These are phyloP conservation scores for Heliosperma pusillum DNA, from an alignment of 148 eudicot genomes.

Conservation along the genomic window DNA sequence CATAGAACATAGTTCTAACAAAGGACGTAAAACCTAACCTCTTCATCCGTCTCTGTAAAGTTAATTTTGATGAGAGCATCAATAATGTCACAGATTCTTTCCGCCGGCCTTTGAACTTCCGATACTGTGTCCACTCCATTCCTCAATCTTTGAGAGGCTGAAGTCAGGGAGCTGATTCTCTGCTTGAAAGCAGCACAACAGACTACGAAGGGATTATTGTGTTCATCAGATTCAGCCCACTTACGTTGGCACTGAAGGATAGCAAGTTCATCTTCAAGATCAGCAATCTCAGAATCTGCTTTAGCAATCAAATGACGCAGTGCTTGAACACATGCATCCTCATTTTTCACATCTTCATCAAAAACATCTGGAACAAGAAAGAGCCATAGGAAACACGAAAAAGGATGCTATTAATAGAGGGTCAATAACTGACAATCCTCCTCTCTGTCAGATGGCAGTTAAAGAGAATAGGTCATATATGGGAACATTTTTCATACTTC, in stretches of 20 bases:
- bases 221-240: slow-evolving; percentile 36
- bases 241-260: slow-evolving; percentile 53
- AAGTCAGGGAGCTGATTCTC: slow-evolving; percentile 39
- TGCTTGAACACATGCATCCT: slow-evolving; percentile 49
- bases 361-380: slow-evolving; percentile 40
- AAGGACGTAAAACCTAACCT: slow-evolving; percentile 30
- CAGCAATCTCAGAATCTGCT: slow-evolving; percentile 59
- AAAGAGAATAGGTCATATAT: background rate
- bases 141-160: slow-evolving; percentile 32
- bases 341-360: slow-evolving; percentile 51
- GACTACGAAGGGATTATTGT: slow-evolving; percentile 40
- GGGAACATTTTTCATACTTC: background rate
- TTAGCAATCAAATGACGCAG: slow-evolving; percentile 39
- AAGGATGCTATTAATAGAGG: background rate
- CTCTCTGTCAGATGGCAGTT: background rate
- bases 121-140: slow-evolving; percentile 21
- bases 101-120: slow-evolving; percentile 32
- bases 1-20: background rate
- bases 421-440: slow-evolving; percentile 4
- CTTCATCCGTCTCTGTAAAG: slow-evolving; percentile 28
- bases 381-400: slow-evolving; percentile 6
- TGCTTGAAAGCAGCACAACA: slow-evolving; percentile 38
- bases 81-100: slow-evolving; percentile 44
- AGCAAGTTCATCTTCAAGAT: slow-evolving; percentile 62
- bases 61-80: slow-evolving; percentile 33